Percentiles rank a stretch among this genome's conserved stretches.
These are phyloP conservation scores for Melaleuca quinquenervia DNA, from an alignment of 345 rosid species.

Conservation along the genomic window DNA sequence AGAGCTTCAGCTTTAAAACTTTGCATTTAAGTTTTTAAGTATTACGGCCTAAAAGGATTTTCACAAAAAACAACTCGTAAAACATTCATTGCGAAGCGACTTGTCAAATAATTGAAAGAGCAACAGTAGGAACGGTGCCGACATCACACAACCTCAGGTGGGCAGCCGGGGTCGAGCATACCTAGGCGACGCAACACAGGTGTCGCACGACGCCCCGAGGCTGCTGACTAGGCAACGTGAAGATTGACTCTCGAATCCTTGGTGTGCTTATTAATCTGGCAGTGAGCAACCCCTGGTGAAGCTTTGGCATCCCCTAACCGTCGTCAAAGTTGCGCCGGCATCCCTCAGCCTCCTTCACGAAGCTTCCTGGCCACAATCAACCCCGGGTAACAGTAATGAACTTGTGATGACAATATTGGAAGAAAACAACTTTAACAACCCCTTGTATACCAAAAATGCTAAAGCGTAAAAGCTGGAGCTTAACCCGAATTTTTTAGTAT, in stretches of 20 bases:
- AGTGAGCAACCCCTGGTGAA: no score
- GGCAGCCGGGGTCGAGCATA: background rate
- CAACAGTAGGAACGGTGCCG: background rate
- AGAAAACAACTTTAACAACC: background rate
- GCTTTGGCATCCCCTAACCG: no score
- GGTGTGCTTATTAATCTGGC: no score
- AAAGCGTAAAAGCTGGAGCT: no score
- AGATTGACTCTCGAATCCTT: no score
- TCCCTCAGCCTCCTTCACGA: no score
- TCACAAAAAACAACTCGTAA: background rate
- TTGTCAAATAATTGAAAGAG: background rate
- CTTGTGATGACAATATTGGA: background rate
- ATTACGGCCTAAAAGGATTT: no score
- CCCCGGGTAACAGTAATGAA: background rate
- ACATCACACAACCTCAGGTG: background rate
- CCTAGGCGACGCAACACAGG: rapidly evolving
- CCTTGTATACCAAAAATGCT: no score
- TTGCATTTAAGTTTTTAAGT: background rate
- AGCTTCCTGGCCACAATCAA: no score
- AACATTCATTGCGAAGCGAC: background rate
- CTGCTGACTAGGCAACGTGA: background rate
- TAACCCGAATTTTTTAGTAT: no score
- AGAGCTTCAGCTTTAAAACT: rapidly evolving
- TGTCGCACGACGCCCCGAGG: background rate
- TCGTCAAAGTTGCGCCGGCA: no score